A percentile compares a stretch with the other conserved stretches of the same genome.
These are phyloP conservation scores for Termitomyces sp. DNA, from an alignment of 768 basidiomycete species.

Conservation along the genomic window DNA sequence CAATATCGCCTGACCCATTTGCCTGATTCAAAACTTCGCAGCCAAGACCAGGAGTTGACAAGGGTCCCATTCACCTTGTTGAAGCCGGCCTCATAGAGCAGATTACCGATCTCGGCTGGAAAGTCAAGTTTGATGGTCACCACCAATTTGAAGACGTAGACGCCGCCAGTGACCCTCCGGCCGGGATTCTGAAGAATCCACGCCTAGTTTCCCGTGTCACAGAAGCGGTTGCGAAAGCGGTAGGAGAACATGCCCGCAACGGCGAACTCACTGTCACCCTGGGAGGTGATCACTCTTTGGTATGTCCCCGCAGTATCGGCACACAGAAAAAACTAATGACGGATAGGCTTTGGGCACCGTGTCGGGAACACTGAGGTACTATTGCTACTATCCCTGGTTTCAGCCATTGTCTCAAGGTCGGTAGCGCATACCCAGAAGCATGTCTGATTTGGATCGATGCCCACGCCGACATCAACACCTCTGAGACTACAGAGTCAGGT, in stretches of 20 bases:
- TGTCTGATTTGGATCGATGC: constrained; percentile 97
- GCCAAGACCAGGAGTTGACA: constrained; percentile 79
- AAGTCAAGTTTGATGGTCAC: constrained; percentile 86
- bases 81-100: constrained; percentile 81
- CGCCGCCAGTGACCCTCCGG: constrained; percentile 65
- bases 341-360: constrained; percentile 86
- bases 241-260: constrained; percentile 71
- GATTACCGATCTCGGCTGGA: constrained; percentile 79
- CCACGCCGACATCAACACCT: constrained; percentile 95
- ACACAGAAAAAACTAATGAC: constrained; percentile 4
- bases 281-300: constrained; percentile 95
- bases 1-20: neutral
- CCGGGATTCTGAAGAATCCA: constrained; percentile 90
- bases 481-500: constrained; percentile 76
- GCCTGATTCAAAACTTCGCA: constrained; percentile 26
- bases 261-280: constrained; percentile 87
- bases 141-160: constrained; percentile 82
- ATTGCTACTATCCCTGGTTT: neutral
- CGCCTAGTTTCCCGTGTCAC: constrained; percentile 81
- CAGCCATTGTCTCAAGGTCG: neutral
- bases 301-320: constrained; percentile 30
- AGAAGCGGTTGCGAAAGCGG: constrained; percentile 70
- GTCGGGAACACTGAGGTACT: constrained; percentile 78
- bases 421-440: constrained; percentile 69
- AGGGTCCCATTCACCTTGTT: constrained; percentile 85